Base-by-base conservation (phyloP, 129 eudicot genomes). In the Erigeron canadensis region DNA sequence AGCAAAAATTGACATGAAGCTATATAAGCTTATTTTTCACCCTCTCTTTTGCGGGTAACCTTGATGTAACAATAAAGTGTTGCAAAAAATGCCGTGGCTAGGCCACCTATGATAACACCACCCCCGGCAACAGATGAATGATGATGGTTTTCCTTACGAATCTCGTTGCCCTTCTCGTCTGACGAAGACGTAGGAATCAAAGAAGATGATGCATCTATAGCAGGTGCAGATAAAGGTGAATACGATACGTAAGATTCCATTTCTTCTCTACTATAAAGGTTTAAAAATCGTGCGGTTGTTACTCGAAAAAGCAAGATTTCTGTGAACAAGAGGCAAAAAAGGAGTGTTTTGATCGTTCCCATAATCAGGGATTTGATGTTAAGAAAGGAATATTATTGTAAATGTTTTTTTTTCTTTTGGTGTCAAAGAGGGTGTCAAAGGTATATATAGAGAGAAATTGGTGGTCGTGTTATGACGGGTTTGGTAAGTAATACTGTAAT, bases 21-120 rank as follows among this genome's bases (percentile, higher is more conserved):
- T 28, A 28, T 28, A 28, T 28, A 28, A 28, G 34, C 34, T 28
- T 55, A 57, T 5, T 73, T 73, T 43, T 64, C 74, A 28, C 47
- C 80, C 19, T 73, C 77, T 15, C 43, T 74, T 71, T 17, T 81
- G 2, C 88, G 76, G 0, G 91, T 86, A n/a, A 83, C 88, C 38
- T 82, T 79, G 71, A 86, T 80, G 70, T 87, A 87, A 77, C 89
- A 84, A 67, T 82, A 87, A 82, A 88, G 82, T 17, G 90, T 78
- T 11, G 86, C 95, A 16, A 82, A 88, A 77, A 73, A 19, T 8
- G 68, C 88, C 53, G 84, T 80, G 9, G 68, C 82, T 53, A 88
- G 86, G 2, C 95, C 95, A 61, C 89, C 87, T 53, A 88, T 72
- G 73, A 88, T 82, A 55, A 85, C 95, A n/a, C 88, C 95, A 1